Conservation (phyloP, 2,329 filamentous ascomycete genomes). For the Cryphonectria naterciae region DNA sequence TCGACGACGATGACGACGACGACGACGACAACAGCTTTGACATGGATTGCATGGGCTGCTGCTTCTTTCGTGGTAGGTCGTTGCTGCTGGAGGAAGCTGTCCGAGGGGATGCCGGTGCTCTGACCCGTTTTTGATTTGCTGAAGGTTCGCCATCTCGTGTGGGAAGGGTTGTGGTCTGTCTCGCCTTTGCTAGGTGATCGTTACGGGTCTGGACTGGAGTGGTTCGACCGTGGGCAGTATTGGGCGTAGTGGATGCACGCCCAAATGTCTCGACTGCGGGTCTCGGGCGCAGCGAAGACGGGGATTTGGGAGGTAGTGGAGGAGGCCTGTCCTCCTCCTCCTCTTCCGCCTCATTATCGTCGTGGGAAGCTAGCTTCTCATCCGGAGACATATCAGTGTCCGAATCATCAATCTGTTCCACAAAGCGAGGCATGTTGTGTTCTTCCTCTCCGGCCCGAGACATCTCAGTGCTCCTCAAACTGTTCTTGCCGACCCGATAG, state of each 20-base stretch:
- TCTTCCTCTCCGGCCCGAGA: constrained; percentile 35
- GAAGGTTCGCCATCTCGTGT: constrained; percentile 39
- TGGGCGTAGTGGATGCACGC: neutral
- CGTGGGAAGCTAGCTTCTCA: constrained; percentile 33
- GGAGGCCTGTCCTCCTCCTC: constrained; percentile 19
- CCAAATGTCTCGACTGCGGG: neutral
- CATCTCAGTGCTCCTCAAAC: constrained; percentile 45
- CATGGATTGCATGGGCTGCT: constrained; percentile 32
- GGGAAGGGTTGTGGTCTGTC: constrained; percentile 31
- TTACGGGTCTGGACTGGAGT: constrained; percentile 15
- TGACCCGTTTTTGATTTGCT: constrained; percentile 53
- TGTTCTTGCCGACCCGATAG: constrained; percentile 61
- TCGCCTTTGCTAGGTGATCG: constrained; percentile 21
- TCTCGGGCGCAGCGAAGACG: constrained; percentile 9
- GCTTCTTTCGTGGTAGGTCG: constrained; percentile 31
- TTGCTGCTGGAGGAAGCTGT: constrained; percentile 29
- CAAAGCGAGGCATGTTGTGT: constrained; percentile 23
- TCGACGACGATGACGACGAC: constrained; percentile 27
- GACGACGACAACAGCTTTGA: constrained; percentile 32
- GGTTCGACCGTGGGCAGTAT: neutral
- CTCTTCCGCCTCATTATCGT: constrained; percentile 32
- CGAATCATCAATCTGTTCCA: constrained; percentile 37
- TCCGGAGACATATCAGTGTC: constrained; percentile 34
- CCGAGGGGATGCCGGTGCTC: constrained; percentile 40
- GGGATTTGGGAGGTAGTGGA: constrained; percentile 32